These are phyloP conservation scores for Rhizoclosmatium sp. DNA, from an alignment of 192 early-diverging fungal species.

Conservation along the genomic window DNA sequence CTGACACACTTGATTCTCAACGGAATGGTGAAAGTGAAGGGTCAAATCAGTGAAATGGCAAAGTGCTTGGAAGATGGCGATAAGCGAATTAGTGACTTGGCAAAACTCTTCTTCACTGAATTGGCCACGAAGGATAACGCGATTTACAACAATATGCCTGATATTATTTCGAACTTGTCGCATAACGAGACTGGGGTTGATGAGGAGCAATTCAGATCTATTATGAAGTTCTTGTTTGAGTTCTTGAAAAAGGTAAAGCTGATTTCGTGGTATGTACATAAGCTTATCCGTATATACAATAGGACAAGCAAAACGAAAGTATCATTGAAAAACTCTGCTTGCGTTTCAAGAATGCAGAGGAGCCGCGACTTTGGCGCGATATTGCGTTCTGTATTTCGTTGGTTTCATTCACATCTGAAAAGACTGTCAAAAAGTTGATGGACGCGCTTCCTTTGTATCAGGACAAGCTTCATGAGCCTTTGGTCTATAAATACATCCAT, in stretches of 20 bases:
- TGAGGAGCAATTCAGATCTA: slow-evolving; percentile 84
- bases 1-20: slow-evolving; percentile 97
- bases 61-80: slow-evolving; percentile 91
- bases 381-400: slow-evolving; percentile 92
- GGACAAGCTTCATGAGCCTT: slow-evolving; percentile 89
- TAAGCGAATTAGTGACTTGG: slow-evolving; percentile 86
- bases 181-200: slow-evolving; percentile 66
- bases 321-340: slow-evolving; percentile 96
- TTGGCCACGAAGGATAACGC: slow-evolving; percentile 96
- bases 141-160: slow-evolving; percentile 98
- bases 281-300: slow-evolving; percentile 6
- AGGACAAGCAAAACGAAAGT: slow-evolving; percentile 91
- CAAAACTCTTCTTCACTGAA: slow-evolving; percentile 96
- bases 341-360: slow-evolving; percentile 85
- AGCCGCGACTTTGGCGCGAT: slow-evolving; percentile 87
- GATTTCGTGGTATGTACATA: background rate
- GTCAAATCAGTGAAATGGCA: slow-evolving; percentile 97
- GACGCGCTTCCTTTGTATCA: slow-evolving; percentile 87
- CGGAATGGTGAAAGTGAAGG: slow-evolving; percentile 99
- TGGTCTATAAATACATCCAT: slow-evolving; percentile 81
- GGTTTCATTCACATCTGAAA: slow-evolving; percentile 87
- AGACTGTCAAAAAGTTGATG: slow-evolving; percentile 82
- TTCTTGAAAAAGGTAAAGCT: slow-evolving; percentile 82
- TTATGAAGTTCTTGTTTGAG: slow-evolving; percentile 96
- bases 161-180: slow-evolving; percentile 95